Base-by-base conservation (phyloP, 1,284 basidiomycete genomes). In the Cryptococcus neoformans region DNA sequence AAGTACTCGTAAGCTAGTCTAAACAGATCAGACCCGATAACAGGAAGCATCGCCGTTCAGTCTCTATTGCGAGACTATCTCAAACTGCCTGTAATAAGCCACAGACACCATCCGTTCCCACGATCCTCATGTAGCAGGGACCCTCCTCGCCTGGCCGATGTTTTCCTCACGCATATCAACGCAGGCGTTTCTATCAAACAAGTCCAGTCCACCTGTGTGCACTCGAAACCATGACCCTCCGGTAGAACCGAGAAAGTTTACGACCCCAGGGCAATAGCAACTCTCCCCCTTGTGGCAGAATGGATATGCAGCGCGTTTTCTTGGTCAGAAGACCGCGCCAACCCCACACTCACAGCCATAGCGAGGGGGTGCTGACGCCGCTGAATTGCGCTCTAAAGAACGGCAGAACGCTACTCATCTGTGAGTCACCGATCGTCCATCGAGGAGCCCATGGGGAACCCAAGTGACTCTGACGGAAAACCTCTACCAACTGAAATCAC, bases 221-320 rank as follows among this genome's bases (percentile, higher is more conserved):
- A 28, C 9, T 12, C n/a, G 28, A 10, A 52, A 10, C 39, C 39
- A 42, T 41, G 38, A 6, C 6, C 28, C 47, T 4, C 28, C 28
- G 4, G 4, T 28, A 28, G 28, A 28, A 28, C 28, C 28, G 28
- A 28, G 3, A 28, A 28, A 3, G 28, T 28, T 28, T 28, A 28
- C 28, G 4, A 28, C 28, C 3, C 28, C 28, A 28, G 28, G 36
- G 17, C 44, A 9, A 44, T 36, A 16, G 34, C 39, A 11, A n/a
- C 42, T 53, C 52, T 53, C 52, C 44, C 52, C 44, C 42, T 10
- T 8, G 35, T 34, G 16, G 46, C 14, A 46, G 36, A 44, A 46
- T 46, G 46, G 52, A 46, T 14, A 36, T 6, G 44, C 44, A 53
- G 44, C 42, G 52, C 52, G 44, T 53, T 53, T 53, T 53, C 34